Percentiles rank a stretch among this genome's conserved stretches.
phyloP scores from a whole-genome alignment of 2,329 filamentous ascomycete genomes.

The Leptographium radiaticola region DNA sequence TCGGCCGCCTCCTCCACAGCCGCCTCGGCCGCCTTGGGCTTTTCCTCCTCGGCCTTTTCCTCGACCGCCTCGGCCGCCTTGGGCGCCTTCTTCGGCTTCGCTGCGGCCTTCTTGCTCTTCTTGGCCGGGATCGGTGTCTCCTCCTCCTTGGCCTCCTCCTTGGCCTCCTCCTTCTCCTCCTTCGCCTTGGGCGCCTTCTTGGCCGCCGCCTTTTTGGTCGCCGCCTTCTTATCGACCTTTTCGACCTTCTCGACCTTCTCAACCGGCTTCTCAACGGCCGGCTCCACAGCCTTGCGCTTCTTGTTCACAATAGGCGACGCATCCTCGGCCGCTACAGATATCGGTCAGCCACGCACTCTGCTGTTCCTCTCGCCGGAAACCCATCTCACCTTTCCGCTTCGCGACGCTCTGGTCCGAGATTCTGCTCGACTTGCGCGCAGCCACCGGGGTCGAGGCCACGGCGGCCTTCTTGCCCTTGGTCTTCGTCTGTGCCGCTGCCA shows the following conservation, averaged over 20 bases:
- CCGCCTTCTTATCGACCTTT: neutral
- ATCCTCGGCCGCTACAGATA: neutral
- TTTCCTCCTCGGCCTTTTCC: no score
- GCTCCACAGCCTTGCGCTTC: neutral
- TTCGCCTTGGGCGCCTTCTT: neutral
- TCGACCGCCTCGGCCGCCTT: neutral
- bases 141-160: neutral
- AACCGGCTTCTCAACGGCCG: neutral
- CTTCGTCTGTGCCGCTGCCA: neutral
- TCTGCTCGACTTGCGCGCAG: neutral
- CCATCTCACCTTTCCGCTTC: slow-evolving; percentile 1
- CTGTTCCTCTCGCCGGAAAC: no score
- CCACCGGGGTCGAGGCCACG: neutral
- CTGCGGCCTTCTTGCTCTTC: neutral
- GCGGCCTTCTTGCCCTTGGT: neutral
- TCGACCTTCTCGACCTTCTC: neutral
- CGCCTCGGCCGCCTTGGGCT: neutral
- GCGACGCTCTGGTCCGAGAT: neutral
- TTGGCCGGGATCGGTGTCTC: neutral
- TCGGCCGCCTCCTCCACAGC: neutral
- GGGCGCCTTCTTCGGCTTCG: neutral
- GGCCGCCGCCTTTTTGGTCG: neutral
- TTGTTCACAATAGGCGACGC: neutral
- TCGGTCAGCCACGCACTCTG: neutral
- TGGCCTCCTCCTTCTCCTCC: neutral